Percentiles rank a stretch among this genome's conserved stretches.
These are phyloP conservation scores for Saccharomycopsis babjevae DNA, from an alignment of 805 yeast species.

Conservation along the genomic window DNA sequence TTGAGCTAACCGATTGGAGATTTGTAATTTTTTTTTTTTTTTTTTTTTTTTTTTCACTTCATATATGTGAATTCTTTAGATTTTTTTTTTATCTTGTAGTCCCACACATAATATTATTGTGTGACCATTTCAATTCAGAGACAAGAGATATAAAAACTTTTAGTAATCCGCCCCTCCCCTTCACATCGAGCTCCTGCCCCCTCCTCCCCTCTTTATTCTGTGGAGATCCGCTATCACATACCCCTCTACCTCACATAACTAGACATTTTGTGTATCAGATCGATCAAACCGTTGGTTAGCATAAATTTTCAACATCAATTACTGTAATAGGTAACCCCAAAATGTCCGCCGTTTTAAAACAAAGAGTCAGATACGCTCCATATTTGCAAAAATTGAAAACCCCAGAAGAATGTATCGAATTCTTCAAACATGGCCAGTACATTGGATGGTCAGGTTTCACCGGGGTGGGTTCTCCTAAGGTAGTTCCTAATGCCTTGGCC, in stretches of 20 bases:
- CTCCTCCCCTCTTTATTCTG: neutral
- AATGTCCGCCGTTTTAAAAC: constrained; percentile 44
- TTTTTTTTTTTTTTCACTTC: too few species aligned
- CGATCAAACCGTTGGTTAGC: neutral
- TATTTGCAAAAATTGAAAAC: constrained; percentile 70
- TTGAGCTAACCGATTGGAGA: too few species aligned
- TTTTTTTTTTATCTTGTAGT: too few species aligned
- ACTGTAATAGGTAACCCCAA: neutral
- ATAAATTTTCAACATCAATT: neutral
- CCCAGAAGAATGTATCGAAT: constrained; percentile 72
- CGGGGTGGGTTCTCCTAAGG: constrained; percentile 98
- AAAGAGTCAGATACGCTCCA: constrained; percentile 87
- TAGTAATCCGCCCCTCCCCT: neutral
- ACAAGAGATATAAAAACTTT: too few species aligned
- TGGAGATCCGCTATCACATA: neutral
- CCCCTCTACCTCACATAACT: too few species aligned
- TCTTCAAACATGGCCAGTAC: constrained; percentile 83
- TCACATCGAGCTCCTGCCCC: too few species aligned
- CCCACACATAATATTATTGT: too few species aligned
- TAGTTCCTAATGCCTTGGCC: constrained; percentile 77
- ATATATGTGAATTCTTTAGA: too few species aligned
- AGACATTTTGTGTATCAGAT: neutral
- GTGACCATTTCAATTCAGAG: too few species aligned
- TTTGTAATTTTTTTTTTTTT: too few species aligned
- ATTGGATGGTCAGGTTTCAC: constrained; percentile 99